Base-by-base conservation (phyloP, 495 filamentous ascomycete species). In the Echria macrotheca region DNA sequence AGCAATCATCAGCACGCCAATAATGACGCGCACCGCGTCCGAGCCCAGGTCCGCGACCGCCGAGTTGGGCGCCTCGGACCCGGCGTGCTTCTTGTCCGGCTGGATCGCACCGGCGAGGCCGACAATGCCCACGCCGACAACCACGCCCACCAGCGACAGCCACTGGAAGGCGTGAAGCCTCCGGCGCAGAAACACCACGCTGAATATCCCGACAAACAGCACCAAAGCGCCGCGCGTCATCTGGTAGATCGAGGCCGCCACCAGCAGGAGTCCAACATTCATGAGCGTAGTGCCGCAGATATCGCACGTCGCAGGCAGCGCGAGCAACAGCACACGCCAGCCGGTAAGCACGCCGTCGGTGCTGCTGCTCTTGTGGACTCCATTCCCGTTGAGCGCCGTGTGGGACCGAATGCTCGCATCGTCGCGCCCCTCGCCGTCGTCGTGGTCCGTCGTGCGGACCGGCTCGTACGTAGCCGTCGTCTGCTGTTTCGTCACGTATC, bases 171-270 rank as follows among this genome's bases (percentile, higher is more conserved):
- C 52, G 51, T 83, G 76, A 25, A 97, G 74, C 55, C 78, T 82
- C 24, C 89, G 81, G 45, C 77, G 81, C 28, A 98, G 70, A 63
- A 98, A 97, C 2, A 95, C 55, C 5, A 98, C 90, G 61, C 89
- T 95, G 72, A 98, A 96, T 0, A 96, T 68, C 0, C 93, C 93
- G 9, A 98, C 93, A 50, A 97, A 98, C 4, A 98, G 74, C 12
- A 97, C 91, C 21, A 98, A 73, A 0, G 93, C 91, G 12, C 93
- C 93, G 22, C 93, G 78, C 7, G 91, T 97, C 93, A 98, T 98
- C 65, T 98, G 93, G 72, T 96, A 98, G 57, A 98, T 95, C 52
- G 84, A 89, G 0, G 93, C 89, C 1, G 87, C 93, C 8, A 96
- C 89, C 58, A 96, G 94, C 38, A 96, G 76, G 49, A 98, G 71